Evolutionary conservation across 441 rosid species (phyloP), one percentile per base, ranked within the genome.

Genomic region (Dalechampia spathulata): DNA sequence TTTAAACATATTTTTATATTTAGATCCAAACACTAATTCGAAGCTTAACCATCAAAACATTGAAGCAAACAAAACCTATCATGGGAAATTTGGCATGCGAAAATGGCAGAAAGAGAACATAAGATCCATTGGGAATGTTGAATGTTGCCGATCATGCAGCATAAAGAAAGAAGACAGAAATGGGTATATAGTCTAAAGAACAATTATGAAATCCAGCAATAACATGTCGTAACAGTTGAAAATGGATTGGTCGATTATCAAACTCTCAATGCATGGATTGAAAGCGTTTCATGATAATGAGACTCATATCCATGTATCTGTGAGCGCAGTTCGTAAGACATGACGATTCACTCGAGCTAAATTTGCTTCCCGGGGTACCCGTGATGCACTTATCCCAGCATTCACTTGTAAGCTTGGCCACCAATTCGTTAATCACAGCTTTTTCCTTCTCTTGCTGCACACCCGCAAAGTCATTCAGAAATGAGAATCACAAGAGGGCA

Each of bases 341-440:
- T 57, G 89, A 51, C 20, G 76, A 52, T 75, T 91, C 96, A 16
- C 89, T 75, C 6, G 96, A 91, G 77, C 96, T 88, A 78, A 91
- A 84, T 71, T 91, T 91, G 73, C 82, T 86, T 58, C 95, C 96
- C 14, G 95, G 93, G 10, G 90, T 66, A 17, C 92, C 59, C 1
- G 89, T 85, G 27, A 91, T 71, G 64, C 98, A 91, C 41, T 91
- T 91, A 72, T 91, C 96, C 95, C 96, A 91, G 65, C 96, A 91
- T 15, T 57, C 71, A 30, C 80, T 83, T 1, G 96, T 88, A 32
- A 88, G 78, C 77, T 86, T 86, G 15, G 89, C 77, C 60, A 91
- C 81, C 85, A 78, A 71, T 76, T 88, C 93, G 23, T 79, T 79
- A 28, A 79, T 75, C 95, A 79, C 80, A 1, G 95, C 96, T 48